Evolutionary conservation across 2,329 filamentous ascomycete species (phyloP).

Genomic region (Esteya vermicola): DNA sequence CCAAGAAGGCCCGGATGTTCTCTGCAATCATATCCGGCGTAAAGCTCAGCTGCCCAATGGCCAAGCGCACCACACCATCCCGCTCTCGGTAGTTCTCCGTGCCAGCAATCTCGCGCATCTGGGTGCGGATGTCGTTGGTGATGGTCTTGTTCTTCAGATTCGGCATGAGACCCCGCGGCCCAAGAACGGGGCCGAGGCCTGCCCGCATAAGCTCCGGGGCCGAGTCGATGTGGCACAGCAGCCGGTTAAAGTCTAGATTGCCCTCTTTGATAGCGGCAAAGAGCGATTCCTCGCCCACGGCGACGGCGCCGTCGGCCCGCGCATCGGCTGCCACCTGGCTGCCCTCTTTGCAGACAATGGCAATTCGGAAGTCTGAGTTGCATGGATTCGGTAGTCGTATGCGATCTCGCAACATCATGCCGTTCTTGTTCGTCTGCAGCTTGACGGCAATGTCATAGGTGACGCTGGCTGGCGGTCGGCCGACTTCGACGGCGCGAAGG

Average conservation of each 20-base stretch:
- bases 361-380: slow-evolving; percentile 76
- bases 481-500: slow-evolving; percentile 84
- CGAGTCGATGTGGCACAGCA: slow-evolving; percentile 72
- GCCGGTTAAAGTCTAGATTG: slow-evolving; percentile 74
- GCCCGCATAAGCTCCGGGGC: slow-evolving; percentile 70
- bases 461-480: slow-evolving; percentile 52
- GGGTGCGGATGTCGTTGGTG: slow-evolving; percentile 60
- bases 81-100: slow-evolving; percentile 79
- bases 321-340: slow-evolving; percentile 63
- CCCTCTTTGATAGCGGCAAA: slow-evolving; percentile 65
- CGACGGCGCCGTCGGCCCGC: slow-evolving; percentile 59
- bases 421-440: slow-evolving; percentile 71
- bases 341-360: slow-evolving; percentile 77
- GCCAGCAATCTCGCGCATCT: slow-evolving; percentile 70
- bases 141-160: slow-evolving; percentile 79
- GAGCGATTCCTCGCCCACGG: slow-evolving; percentile 74
- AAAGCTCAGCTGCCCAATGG: slow-evolving; percentile 83
- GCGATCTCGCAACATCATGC: slow-evolving; percentile 74
- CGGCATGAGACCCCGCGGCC: slow-evolving; percentile 87
- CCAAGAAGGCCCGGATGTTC: slow-evolving; percentile 70
- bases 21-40: slow-evolving; percentile 72
- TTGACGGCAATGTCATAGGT: slow-evolving; percentile 88
- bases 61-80: slow-evolving; percentile 69
- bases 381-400: slow-evolving; percentile 81
- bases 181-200: slow-evolving; percentile 64